Evolutionary conservation across 345 rosid species (phyloP), one percentile per base, ranked within the genome.

Genomic region (Kernera saxatilis): DNA sequence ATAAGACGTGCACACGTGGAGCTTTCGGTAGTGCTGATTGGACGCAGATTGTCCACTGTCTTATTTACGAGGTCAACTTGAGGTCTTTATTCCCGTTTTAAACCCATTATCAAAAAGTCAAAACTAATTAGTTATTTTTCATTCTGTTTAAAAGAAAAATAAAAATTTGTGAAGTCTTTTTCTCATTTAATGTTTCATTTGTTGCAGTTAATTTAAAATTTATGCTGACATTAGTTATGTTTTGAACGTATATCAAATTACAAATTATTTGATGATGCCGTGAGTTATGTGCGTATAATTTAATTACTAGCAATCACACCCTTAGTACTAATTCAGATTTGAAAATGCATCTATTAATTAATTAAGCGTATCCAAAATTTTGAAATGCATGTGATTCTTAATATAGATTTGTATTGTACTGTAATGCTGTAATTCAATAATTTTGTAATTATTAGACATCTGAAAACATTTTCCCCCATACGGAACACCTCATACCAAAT

Each of bases 1-100:
- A 23, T 37, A 23, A 39, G 12, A 76, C 82, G 86, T 82, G 86
- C 79, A 32, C 12, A 81, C 80, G 84, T 84, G 88, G 71, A 48
- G 35, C 11, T 48, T n/a, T 1, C n/a, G 35, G 15, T 26, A 33
- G 33, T 12, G 45, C 36, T 39, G 10, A 44, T 29, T 36, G 30
- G 70, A 58, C 57, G n/a, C n/a, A n/a, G n/a, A n/a, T n/a, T n/a
- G 57, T 70, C 19, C 1, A 6, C 9, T 43, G 64, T 69, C 53
- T 69, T 46, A 33, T 45, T 56, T 23, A 56, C 46, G 33, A 58
- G 51, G 74, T 70, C 67, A 37, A 37, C 51, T 70, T 26, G 8
- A 33, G 33, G 44, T 61, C 51, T 52, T 66, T 39, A 19, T 48
- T 18, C 50, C 6, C 23, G 19, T 50, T 6, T 33, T 25, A 12